phyloP scores from a whole-genome alignment of 2,329 filamentous ascomycete genomes.

The Colletotrichum nymphaeae region DNA sequence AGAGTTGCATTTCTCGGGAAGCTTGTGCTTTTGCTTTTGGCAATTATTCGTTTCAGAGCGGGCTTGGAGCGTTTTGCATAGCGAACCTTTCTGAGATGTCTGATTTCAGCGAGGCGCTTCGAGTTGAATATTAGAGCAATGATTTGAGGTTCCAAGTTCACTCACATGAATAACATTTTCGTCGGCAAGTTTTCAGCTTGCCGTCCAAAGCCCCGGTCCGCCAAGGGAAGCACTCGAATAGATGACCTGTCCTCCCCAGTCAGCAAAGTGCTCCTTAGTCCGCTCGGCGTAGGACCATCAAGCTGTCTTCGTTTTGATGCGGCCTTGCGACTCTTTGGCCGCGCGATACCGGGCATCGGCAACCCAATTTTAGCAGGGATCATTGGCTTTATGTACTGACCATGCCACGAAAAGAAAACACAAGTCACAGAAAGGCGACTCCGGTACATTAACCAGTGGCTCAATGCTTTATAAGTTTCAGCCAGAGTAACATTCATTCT shows the following conservation, averaged over 20 bases:
- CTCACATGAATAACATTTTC: not conserved
- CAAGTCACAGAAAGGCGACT: not conserved
- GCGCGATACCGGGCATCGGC: slow-evolving; percentile 16
- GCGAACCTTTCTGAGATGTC: not conserved
- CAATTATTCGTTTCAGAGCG: not conserved
- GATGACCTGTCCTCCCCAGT: not conserved
- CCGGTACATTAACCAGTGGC: not conserved
- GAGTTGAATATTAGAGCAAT: too few relatives aligned
- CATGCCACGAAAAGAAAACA: not conserved
- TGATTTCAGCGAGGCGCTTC: not conserved
- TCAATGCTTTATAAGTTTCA: not conserved
- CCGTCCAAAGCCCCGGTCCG: not conserved
- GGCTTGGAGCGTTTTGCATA: not conserved
- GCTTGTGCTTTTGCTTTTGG: not conserved
- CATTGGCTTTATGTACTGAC: not conserved
- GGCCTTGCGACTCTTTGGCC: not conserved
- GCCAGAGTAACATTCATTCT: slow-evolving; percentile 16
- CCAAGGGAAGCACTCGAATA: not conserved
- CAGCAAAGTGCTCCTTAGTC: not conserved
- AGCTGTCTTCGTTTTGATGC: not conserved
- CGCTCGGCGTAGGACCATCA: not conserved
- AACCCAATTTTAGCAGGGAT: too few relatives aligned
- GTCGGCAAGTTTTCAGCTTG: not conserved
- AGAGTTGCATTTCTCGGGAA: not conserved
- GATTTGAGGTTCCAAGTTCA: too few relatives aligned